These are phyloP conservation scores for Fusarium armeniacum DNA, from an alignment of 2,329 filamentous ascomycete genomes.

Conservation along the genomic window DNA sequence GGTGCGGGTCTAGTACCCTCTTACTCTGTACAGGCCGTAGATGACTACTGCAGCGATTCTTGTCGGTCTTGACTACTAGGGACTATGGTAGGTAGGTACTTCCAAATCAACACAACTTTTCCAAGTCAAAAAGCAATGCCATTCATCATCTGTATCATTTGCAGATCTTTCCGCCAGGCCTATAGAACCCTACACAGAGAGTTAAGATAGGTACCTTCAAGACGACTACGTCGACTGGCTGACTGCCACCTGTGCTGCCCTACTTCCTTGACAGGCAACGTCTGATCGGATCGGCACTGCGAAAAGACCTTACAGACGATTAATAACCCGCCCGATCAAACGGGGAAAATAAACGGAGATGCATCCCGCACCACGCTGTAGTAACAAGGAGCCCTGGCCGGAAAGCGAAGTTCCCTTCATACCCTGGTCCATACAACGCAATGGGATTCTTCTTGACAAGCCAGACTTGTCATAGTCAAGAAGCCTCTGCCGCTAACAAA, in stretches of 20 bases:
- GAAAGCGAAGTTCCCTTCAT: constrained; percentile 15
- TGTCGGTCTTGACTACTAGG: not conserved
- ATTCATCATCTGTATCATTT: not conserved
- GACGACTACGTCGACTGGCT: not conserved
- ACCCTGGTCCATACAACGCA: not conserved
- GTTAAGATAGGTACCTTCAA: not conserved
- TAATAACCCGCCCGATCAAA: constrained; percentile 26
- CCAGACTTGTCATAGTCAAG: constrained; percentile 7
- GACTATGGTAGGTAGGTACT: not conserved
- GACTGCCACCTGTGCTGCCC: not conserved
- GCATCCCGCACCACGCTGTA: constrained; percentile 15
- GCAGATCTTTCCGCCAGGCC: not conserved
- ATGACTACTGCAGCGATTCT: not conserved
- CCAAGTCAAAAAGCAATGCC: not conserved
- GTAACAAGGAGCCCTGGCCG: constrained; percentile 15
- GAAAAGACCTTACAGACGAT: constrained; percentile 34
- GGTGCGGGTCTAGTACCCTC: constrained; percentile 28
- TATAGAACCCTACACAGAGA: not conserved
- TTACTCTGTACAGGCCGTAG: not conserved
- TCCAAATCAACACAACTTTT: not conserved
- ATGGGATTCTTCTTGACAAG: not conserved
- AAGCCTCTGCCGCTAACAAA: not conserved
- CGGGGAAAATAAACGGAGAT: constrained; percentile 35
- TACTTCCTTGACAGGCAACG: constrained; percentile 22
- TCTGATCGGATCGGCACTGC: constrained; percentile 45